phyloP scores from a whole-genome alignment of 495 filamentous ascomycete genomes.

The Hypomontagnella submonticulosa region DNA sequence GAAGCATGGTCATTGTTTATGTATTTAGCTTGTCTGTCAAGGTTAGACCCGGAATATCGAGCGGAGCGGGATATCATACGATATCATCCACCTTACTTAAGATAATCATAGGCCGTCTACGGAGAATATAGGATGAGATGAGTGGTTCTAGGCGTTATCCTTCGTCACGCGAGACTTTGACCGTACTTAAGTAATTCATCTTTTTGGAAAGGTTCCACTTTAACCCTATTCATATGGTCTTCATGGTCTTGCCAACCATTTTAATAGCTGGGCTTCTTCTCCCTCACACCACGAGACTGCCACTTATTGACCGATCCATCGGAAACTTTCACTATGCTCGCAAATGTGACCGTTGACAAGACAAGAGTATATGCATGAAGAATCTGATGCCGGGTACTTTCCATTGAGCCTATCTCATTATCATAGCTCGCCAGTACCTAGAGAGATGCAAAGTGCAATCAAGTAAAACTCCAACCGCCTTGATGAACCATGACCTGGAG shows the following conservation, averaged over 20 bases:
- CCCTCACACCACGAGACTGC: background rate
- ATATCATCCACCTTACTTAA: constrained; percentile 36
- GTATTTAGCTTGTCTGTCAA: constrained; percentile 3
- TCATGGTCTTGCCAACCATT: background rate
- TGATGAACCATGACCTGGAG: constrained; percentile 60
- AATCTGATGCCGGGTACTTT: constrained; percentile 52
- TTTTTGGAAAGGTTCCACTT: constrained; percentile 12
- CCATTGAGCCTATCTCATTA: constrained; percentile 53
- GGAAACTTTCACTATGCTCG: constrained; percentile 21
- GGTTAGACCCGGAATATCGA: constrained; percentile 2
- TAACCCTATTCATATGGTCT: constrained; percentile 8
- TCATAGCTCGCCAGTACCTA: constrained; percentile 60
- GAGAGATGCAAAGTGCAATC: constrained; percentile 67
- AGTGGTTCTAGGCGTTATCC: constrained; percentile 24
- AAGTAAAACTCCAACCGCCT: constrained; percentile 65
- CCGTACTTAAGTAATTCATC: constrained; percentile 22
- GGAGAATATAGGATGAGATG: background rate
- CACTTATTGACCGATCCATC: background rate
- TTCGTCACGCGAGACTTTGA: constrained; percentile 21
- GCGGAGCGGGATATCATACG: constrained; percentile 35
- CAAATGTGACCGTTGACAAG: constrained; percentile 11
- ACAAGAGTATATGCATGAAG: constrained; percentile 35
- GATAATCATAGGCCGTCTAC: constrained; percentile 2
- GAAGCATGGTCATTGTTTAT: constrained; percentile 3
- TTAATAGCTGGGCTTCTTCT: background rate